These are phyloP conservation scores for Neonectria sp. DNA, from an alignment of 2,329 filamentous ascomycete genomes.

Conservation along the genomic window DNA sequence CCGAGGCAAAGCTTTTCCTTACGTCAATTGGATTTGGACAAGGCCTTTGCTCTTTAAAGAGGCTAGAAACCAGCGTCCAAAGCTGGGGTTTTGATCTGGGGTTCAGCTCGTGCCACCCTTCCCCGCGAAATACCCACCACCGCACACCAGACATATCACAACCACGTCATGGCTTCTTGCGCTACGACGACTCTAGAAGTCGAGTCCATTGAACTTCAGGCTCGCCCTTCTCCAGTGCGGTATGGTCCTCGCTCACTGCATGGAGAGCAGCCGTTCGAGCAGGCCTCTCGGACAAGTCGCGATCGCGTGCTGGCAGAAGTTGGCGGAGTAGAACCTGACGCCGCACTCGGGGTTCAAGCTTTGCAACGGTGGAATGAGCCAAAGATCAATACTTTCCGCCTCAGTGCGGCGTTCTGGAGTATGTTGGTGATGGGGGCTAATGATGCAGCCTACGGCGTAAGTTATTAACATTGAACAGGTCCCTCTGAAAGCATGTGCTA, in stretches of 20 bases:
- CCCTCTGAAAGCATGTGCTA: background rate
- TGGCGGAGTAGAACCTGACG: background rate
- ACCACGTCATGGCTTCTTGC: background rate
- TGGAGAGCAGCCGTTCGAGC: background rate
- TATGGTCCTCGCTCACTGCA: background rate
- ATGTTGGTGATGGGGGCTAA: conserved; percentile 72
- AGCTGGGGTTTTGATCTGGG: background rate
- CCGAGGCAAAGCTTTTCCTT: background rate
- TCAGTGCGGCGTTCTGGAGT: conserved; percentile 69
- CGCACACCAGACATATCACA: background rate
- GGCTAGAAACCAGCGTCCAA: background rate
- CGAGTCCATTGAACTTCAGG: background rate
- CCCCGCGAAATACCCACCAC: background rate
- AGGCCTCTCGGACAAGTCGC: background rate
- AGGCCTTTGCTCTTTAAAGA: background rate
- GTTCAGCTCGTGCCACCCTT: background rate
- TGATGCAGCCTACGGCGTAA: conserved; percentile 71
- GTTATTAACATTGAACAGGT: conserved; percentile 39
- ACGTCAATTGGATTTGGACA: background rate
- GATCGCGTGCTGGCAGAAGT: background rate
- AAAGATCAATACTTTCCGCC: conserved; percentile 60
- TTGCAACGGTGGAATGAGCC: conserved; percentile 42
- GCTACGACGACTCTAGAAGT: background rate
- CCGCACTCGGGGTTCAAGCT: background rate
- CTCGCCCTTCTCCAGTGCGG: background rate